A percentile compares a stretch with the other conserved stretches of the same genome.
Conservation (phyloP, 352 stramenopile genomes). For the Pythium aquatile region DNA sequence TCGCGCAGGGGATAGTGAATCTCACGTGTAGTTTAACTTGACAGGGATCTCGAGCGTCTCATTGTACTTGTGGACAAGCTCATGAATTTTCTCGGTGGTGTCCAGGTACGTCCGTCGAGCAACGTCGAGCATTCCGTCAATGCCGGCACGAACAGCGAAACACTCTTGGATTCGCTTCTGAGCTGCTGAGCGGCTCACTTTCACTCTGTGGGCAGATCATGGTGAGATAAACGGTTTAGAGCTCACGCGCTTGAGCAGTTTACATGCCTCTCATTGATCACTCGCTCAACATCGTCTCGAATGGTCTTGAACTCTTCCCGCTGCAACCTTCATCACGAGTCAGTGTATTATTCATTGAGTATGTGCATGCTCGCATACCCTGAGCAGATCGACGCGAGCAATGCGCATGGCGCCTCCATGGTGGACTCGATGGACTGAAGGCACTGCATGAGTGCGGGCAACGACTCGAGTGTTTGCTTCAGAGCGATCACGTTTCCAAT, state of each 20-base stretch:
- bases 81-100: constrained; percentile 81
- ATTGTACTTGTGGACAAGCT: constrained; percentile 74
- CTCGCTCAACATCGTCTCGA: constrained; percentile 51
- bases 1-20: neutral
- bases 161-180: constrained; percentile 87
- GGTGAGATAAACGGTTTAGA: neutral
- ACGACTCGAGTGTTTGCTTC: constrained; percentile 76
- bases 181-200: constrained; percentile 59
- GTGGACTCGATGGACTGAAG: constrained; percentile 32
- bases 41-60: constrained; percentile 61
- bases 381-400: constrained; percentile 65
- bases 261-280: constrained; percentile 72
- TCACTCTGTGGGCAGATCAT: constrained; percentile 36
- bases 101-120: constrained; percentile 77
- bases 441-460: constrained; percentile 54
- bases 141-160: constrained; percentile 75
- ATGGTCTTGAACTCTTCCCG: constrained; percentile 17
- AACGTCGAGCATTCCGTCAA: constrained; percentile 86
- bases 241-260: too few relatives aligned
- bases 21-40: constrained; percentile 80
- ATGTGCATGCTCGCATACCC: constrained; percentile 36
- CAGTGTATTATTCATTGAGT: neutral
- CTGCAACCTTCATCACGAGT: constrained; percentile 1
- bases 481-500: constrained; percentile 81
- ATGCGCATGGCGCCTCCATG: constrained; percentile 29